Base-by-base conservation (phyloP, 2,329 filamentous ascomycete genomes). In the Nemania sp. region DNA sequence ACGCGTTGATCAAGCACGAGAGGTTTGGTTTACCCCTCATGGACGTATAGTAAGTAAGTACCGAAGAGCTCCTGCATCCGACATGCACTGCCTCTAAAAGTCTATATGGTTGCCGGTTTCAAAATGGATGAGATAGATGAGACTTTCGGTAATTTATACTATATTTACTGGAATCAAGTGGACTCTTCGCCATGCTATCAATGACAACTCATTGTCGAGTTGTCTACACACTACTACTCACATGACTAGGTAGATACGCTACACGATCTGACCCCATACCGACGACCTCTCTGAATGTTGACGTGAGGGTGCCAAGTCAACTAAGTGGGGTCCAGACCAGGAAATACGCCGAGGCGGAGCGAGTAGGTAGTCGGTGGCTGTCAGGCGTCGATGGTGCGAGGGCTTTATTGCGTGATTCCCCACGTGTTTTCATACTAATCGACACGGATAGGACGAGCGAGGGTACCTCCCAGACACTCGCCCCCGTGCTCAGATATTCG, bases 231-330 rank as follows among this genome's bases (percentile, higher is more conserved):
- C n/a, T n/a, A n/a, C 43, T 11, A 35, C 25, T 17, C 13, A 48
- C 35, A 42, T 12, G 29, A 35, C 40, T 35, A 46, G 34, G 34
- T 35, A 35, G 34, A 13, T n/a, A n/a, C 34, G 13, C 7, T 7
- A 35, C 7, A 39, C 35, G 3, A 11, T n/a, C 15, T 39, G 10
- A 39, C 15, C 11, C 11, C 25, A 21, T 37, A 32, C 34, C 20
- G 29, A 37, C 34, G 39, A 42, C 40, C 54, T 48, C 51, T 51
- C 53, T 56, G 45, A 61, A 67, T 65, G 63, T 67, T 67, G 67
- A 70, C 60, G 64, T 68, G 64, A 67, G 62, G 43, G 54, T 57
- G 67, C 69, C 68, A 71, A 70, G 70, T 20, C 35, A 34, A 34
- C 18, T 21, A 59, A 65, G 64, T 71, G 69, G 69, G 54, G 57